These are phyloP conservation scores for Nakaseomyces nivariensis DNA, from an alignment of 1,139 yeast genomes.

Conservation along the genomic window DNA sequence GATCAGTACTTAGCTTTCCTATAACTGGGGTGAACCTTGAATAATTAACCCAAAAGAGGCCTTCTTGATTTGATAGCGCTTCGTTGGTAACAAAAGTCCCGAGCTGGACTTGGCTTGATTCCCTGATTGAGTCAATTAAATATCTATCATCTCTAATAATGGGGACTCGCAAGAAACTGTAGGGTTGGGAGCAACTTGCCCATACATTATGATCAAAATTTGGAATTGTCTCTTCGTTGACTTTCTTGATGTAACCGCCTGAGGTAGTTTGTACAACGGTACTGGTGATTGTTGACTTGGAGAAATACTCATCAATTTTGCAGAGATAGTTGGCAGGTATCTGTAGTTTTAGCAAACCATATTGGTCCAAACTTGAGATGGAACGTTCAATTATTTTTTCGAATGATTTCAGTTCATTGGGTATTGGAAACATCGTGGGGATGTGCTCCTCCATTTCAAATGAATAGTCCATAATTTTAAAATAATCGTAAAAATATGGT, in stretches of 20 bases:
- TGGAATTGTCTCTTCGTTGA: background rate
- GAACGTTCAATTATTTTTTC: background rate
- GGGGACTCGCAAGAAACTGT: background rate
- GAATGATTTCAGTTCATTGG: background rate
- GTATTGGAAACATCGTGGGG: background rate
- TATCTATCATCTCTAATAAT: background rate
- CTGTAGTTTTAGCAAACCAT: background rate
- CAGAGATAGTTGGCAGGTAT: background rate
- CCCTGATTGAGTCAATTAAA: background rate
- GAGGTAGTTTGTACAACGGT: background rate
- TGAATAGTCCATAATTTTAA: background rate
- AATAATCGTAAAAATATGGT: background rate
- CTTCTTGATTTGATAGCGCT: background rate
- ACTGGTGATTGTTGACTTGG: background rate
- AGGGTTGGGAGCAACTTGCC: background rate
- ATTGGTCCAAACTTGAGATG: background rate
- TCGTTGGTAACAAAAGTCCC: background rate
- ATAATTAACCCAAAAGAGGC: background rate
- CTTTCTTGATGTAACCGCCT: background rate
- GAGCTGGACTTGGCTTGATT: background rate
- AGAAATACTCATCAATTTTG: background rate
- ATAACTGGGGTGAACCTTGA: background rate
- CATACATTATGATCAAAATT: background rate
- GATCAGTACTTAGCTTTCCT: background rate
- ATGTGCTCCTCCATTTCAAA: background rate